Base-by-base conservation (phyloP, 2,329 filamentous ascomycete genomes). In the Aspergillus sojae region DNA sequence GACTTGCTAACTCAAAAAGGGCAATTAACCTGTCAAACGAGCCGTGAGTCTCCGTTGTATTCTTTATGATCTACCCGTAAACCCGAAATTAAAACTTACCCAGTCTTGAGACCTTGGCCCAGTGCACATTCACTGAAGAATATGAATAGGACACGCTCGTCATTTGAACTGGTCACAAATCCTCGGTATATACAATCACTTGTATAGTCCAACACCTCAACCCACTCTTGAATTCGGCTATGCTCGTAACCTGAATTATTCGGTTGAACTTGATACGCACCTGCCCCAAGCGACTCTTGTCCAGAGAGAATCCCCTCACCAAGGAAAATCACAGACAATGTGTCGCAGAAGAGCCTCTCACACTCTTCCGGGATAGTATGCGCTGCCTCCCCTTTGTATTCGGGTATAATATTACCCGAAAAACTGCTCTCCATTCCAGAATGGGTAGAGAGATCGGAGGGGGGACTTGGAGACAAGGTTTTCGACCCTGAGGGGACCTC, bases 281-380 rank as follows among this genome's bases (percentile, higher is more conserved):
- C 89, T 88, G 91, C 89, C 87, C 91, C 90, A 88, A 91, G 88
- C 88, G 92, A 94, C 90, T 88, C 90, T 88, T 89, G 86, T 84
- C 83, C 82, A 80, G 82, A 86, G 85, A 83, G 80, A 83, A 89
- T 89, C 91, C 90, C 89, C 93, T 96, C 93, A 96, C 92, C 94
- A 86, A 91, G 91, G 89, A 97, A 97, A 85, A 92, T 91, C 84
- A 89, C 84, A 84, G 88, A 91, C 89, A 97, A 92, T 87, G 89
- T 90, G 90, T 94, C 93, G 84, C 94, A 97, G 88, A 97, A 96
- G 90, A 97, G 94, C 87, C 94, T 97, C 93, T 97, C 94, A 97
- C 94, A 96, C 92, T 97, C 93, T 93, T 91, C 93, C 92, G 91
- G 93, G 87, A 97, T 96, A 85, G 90, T 89, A 83, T 92, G 89